Conservation (phyloP, 495 filamentous ascomycete species). For the Paragyromitra xinjiangensis region DNA sequence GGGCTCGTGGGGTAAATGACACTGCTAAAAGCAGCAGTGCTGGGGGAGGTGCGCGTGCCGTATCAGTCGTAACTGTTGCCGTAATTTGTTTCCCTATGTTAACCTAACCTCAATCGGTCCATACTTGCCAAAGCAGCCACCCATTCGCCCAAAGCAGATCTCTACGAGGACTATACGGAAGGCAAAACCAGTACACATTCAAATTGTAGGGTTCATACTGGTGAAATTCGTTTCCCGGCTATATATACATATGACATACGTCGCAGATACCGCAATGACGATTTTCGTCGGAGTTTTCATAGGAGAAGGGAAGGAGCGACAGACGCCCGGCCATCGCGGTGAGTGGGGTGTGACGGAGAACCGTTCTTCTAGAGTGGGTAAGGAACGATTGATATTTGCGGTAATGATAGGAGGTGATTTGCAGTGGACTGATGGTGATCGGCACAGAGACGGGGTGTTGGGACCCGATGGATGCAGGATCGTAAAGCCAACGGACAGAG, state of each 20-base stretch:
- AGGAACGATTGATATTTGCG: constrained; percentile 44
- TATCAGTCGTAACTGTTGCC: constrained; percentile 38
- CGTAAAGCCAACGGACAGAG: constrained; percentile 31
- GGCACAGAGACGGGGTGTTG: constrained; percentile 44
- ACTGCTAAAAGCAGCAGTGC: constrained; percentile 32
- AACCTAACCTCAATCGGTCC: constrained; percentile 43
- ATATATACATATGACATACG: constrained; percentile 46
- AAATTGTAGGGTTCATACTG: constrained; percentile 31
- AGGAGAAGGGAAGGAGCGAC: constrained; percentile 49
- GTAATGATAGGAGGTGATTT: constrained; percentile 42
- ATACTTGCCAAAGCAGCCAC: constrained; percentile 32
- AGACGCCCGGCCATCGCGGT: constrained; percentile 40
- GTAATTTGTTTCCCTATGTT: constrained; percentile 39
- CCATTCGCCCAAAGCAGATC: constrained; percentile 33
- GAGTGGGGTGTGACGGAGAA: constrained; percentile 35
- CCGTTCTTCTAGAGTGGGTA: constrained; percentile 42
- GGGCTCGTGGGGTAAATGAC: constrained; percentile 37
- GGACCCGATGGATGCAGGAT: constrained; percentile 40
- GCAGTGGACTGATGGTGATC: constrained; percentile 41
- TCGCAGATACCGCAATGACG: constrained; percentile 45
- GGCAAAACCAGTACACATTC: constrained; percentile 20
- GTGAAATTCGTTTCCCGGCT: constrained; percentile 39
- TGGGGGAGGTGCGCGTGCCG: constrained; percentile 22
- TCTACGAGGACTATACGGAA: constrained; percentile 1
- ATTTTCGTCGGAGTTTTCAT: constrained; percentile 38